Conservation (phyloP, 148 eudicot species). For the Rhododendron griersonianum region DNA sequence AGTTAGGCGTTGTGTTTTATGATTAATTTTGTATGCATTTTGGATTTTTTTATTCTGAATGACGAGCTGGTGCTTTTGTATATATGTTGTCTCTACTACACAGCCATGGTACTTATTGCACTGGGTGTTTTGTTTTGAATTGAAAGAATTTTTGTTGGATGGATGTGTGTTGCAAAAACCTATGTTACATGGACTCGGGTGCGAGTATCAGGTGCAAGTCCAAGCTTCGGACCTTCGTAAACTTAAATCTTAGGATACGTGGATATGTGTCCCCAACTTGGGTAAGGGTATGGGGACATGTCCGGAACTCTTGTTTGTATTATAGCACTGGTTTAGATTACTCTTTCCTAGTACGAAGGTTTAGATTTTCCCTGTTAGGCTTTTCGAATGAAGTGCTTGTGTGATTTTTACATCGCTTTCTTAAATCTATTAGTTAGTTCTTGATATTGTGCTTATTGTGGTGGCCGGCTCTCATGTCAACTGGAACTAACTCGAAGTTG, state of each 20-base stretch:
- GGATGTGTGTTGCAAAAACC: neutral
- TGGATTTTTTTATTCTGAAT: neutral
- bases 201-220: too few relatives aligned
- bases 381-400: too few relatives aligned
- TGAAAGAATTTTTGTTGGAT: neutral
- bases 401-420: too few relatives aligned
- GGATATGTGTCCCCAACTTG: too few relatives aligned
- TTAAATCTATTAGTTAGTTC: neutral
- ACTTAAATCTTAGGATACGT: too few relatives aligned
- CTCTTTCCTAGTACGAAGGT: too few relatives aligned
- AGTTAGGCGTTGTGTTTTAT: neutral
- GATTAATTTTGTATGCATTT: neutral
- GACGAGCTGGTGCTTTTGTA: neutral
- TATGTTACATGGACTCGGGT: too few relatives aligned
- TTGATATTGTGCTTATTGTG: constrained; percentile 8
- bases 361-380: too few relatives aligned
- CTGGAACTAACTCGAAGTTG: constrained; percentile 30
- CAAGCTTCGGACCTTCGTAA: too few relatives aligned
- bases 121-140: neutral
- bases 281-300: too few relatives aligned
- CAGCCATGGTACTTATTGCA: neutral
- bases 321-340: neutral
- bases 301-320: too few relatives aligned
- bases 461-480: constrained; percentile 31
- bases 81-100: neutral